Evolutionary conservation across 1,139 yeast genomes (phyloP), one percentile per base, ranked within the genome.

Genomic region (Hemisphaericaspora xylofermentans): DNA sequence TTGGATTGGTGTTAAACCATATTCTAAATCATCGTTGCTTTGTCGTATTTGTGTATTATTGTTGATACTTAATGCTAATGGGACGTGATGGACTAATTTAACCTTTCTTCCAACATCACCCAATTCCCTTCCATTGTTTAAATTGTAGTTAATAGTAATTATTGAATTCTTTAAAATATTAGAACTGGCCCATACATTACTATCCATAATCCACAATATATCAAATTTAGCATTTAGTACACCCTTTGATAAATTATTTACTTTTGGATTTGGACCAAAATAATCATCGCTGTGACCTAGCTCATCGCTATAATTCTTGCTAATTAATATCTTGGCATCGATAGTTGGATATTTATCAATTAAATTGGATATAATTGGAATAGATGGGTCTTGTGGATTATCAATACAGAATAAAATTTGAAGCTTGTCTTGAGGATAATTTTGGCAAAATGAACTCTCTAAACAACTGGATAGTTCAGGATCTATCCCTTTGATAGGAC

Each of bases 261-360:
- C 87, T 61, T 88, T 88, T 9, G 97, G 97, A 55, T 88, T 88
- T 2, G 95, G 95, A 1, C 96, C 96, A 53, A 68, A 84, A 50
- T 75, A 74, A 41, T 74, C 80, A 27, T 61, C 60, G 29, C 64
- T 56, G 21, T 40, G 36, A 17, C 47, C 47, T 6, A 48, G 44
- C 7, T 38, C 38, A 2, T 61, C 65, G 29, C 65, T 62, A 17
- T 71, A 60, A 15, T 57, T 54, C 36, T 63, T 63, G 18, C 75
- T 78, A 1, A 84, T 60, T 45, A 88, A 58, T 5, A 88, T 66
- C 41, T 71, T 69, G 16, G 89, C 76, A 53, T 84, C 82, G 4
- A 82, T 68, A 3, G 70, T 56, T 0, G 88, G 84, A 58, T 82
- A 80, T 47, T 70, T 72, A 0, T 56, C 52, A 12, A 85, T 68